A percentile compares a stretch with the other conserved stretches of the same genome.
These are phyloP conservation scores for Hermanozyma aechmeae DNA, from an alignment of 805 yeast genomes.

Conservation along the genomic window DNA sequence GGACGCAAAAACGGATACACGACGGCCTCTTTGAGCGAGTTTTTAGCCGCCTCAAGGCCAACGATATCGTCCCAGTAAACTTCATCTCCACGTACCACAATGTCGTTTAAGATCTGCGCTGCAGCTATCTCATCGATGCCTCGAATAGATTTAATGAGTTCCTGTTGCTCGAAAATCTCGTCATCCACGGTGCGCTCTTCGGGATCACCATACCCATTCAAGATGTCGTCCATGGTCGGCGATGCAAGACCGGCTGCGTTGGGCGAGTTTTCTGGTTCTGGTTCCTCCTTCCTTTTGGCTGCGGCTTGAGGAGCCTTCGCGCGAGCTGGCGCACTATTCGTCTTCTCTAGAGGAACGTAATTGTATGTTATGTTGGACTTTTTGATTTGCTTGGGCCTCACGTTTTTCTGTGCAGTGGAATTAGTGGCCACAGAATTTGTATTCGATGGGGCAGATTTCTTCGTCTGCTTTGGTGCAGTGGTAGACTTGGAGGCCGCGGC, in stretches of 20 bases:
- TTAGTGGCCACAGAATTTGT: too few relatives aligned
- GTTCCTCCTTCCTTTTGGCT: constrained; percentile 1
- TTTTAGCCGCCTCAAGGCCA: constrained; percentile 83
- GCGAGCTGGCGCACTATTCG: constrained; percentile 1
- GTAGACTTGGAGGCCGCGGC: constrained; percentile 4
- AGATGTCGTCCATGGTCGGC: constrained; percentile 18
- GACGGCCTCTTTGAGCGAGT: constrained; percentile 85
- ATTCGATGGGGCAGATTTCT: too few relatives aligned
- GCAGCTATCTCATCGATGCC: constrained; percentile 81
- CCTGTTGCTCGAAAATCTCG: constrained; percentile 16
- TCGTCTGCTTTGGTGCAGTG: constrained; percentile 6
- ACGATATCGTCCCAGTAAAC: constrained; percentile 95
- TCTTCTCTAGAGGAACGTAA: constrained; percentile 11
- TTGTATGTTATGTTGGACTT: constrained; percentile 24
- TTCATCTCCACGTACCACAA: constrained; percentile 82
- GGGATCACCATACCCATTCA: constrained; percentile 14
- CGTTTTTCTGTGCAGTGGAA: too few relatives aligned
- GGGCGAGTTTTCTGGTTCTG: constrained; percentile 1
- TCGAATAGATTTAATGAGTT: constrained; percentile 34
- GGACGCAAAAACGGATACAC: constrained; percentile 94
- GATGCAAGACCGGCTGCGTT: constrained; percentile 3
- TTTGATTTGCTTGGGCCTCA: constrained; percentile 8
- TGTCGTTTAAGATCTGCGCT: constrained; percentile 77
- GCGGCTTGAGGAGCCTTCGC: not conserved
- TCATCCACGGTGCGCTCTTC: constrained; percentile 1